A percentile compares a stretch with the other conserved stretches of the same genome.
Conservation (phyloP, 169 alveolate species). For the Plasmodium inui region DNA sequence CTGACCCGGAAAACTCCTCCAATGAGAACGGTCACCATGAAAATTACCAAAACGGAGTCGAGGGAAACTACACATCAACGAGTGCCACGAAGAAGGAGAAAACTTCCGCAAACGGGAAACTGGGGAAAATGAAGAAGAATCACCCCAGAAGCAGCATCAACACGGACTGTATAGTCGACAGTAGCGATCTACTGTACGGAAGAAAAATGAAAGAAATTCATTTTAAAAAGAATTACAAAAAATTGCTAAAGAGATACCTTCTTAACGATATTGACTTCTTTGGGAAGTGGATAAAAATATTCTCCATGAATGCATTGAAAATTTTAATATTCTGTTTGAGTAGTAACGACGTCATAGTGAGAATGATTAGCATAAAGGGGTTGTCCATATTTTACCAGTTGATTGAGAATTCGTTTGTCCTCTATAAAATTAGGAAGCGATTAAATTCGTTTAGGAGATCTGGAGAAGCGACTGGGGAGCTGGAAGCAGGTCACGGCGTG, state of each 20-base stretch:
- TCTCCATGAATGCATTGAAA: slow-evolving; percentile 62
- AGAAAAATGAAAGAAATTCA: slow-evolving; percentile 33
- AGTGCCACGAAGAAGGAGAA: neutral
- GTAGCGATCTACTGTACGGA: slow-evolving; percentile 49
- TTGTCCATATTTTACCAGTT: slow-evolving; percentile 66
- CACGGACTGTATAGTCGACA: slow-evolving; percentile 17
- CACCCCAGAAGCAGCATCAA: neutral
- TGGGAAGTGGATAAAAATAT: slow-evolving; percentile 63
- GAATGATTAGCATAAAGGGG: slow-evolving; percentile 74
- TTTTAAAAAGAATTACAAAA: slow-evolving; percentile 65
- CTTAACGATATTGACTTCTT: slow-evolving; percentile 68
- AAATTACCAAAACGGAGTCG: neutral
- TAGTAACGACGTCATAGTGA: slow-evolving; percentile 67
- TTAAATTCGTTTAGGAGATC: slow-evolving; percentile 5
- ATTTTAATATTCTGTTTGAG: slow-evolving; percentile 68
- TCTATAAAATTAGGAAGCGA: slow-evolving; percentile 57
- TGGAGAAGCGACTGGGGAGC: neutral
- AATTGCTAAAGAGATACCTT: slow-evolving; percentile 19
- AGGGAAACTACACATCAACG: neutral
- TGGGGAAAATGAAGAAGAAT: neutral
- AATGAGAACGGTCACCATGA: neutral
- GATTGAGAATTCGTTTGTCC: slow-evolving; percentile 56
- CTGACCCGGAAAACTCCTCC: neutral
- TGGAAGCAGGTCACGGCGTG: neutral
- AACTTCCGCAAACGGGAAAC: neutral